Percentiles rank a stretch among this genome's conserved stretches.
phyloP scores from a whole-genome alignment of 257 asterid genomes.

The Vinca minor region DNA sequence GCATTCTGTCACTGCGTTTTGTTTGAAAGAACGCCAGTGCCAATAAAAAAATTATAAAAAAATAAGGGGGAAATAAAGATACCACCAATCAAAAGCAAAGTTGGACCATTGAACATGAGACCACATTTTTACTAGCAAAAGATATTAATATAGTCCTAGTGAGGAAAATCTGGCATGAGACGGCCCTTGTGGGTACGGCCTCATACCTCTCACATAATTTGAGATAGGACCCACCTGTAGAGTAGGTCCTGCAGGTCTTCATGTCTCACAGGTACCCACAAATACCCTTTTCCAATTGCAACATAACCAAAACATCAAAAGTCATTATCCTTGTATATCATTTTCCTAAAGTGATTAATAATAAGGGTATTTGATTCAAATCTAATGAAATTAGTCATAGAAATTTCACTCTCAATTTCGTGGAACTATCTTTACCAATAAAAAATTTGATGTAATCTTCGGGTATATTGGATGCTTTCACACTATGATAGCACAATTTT shows the following conservation, averaged over 20 bases:
- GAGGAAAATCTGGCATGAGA: too few relatives aligned
- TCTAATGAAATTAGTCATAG: background rate
- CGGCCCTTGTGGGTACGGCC: too few relatives aligned
- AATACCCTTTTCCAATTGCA: slow-evolving; percentile 8
- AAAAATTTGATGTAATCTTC: slow-evolving; percentile 12
- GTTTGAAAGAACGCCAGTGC: too few relatives aligned
- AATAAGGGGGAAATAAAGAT: too few relatives aligned
- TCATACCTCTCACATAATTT: too few relatives aligned
- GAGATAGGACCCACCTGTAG: too few relatives aligned
- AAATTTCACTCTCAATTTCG: slow-evolving; percentile 18
- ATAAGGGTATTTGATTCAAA: too few relatives aligned
- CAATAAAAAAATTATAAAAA: too few relatives aligned
- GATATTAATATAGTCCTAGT: too few relatives aligned
- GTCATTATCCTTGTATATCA: slow-evolving; percentile 22
- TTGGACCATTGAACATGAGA: slow-evolving; percentile 15
- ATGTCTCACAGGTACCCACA: too few relatives aligned
- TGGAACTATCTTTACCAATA: slow-evolving; percentile 30
- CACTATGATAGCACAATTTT: background rate
- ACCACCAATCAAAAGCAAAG: background rate
- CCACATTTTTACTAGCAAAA: background rate
- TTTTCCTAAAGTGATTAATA: slow-evolving; percentile 22
- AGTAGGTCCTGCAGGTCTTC: too few relatives aligned
- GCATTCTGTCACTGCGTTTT: too few relatives aligned
- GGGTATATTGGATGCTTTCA: slow-evolving; percentile 23
- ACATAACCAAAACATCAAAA: slow-evolving; percentile 25